Base-by-base conservation (phyloP, 2,329 filamentous ascomycete species). In the Aspergillus alliaceus region DNA sequence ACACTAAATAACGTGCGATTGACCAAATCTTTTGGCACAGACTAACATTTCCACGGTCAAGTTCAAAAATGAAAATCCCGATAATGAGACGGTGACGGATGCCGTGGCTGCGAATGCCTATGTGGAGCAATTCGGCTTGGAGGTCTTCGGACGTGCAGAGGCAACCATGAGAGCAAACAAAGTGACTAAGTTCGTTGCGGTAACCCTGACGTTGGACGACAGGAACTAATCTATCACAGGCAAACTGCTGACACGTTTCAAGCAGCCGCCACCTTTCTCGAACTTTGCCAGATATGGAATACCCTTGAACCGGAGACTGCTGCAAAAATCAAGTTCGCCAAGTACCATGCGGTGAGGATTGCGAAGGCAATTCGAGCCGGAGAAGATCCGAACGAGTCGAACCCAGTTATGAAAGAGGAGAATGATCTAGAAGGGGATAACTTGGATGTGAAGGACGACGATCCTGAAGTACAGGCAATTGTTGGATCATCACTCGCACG, bases 231-330 rank as follows among this genome's bases (percentile, higher is more conserved):
- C 31, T 53, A 20, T 1, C 22, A 51, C 50, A 93, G 90, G 66
- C 90, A 96, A 82, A 99, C 95, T 0, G 92, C 91, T 58, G 91
- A 96, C 70, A 98, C 93, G 0, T 96, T 98, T 65, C 89, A 93
- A 70, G 95, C 96, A 1, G 91, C 95, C 0, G 88, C 91, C 0
- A 96, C 92, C 0, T 98, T 99, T 73, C 87, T 98, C 68, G 91
- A 97, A 64, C 81, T 98, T 5, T 84, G 91, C 55, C 88, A 88
- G 62, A 89, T 96, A 67, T 99, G 93, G 92, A 88, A 86, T 6
- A 76, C 84, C 0, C 78, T 88, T 11, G 90, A 96, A 32, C 77
- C 84, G 1, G 92, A 98, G 69, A 86, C 88, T 20, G 82, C 86
- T 37, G 85, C 91, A 54, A 98, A 96, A 80, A 91, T 93, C 76